Evolutionary conservation across 768 basidiomycete species (phyloP), one percentile per base, ranked within the genome.

Genomic region (Russula sp.): DNA sequence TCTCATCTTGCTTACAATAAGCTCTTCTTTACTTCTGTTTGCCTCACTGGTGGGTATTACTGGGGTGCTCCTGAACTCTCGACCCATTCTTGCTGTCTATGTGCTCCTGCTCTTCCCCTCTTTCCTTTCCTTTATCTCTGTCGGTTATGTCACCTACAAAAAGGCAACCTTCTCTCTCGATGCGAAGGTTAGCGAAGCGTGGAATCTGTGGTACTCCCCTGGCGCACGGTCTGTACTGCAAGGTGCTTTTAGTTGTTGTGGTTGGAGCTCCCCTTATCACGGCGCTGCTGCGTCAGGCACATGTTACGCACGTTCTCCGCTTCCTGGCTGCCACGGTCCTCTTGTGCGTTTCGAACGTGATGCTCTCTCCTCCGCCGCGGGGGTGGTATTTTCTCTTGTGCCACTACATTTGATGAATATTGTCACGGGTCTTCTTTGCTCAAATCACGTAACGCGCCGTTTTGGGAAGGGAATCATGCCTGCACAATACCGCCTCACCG

Each of bases 381-480:
- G 72, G 22, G 71, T 76, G 1, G 79, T 79, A 18, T 88, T 89
- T 70, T 72, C 77, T 10, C 68, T 85, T 56, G 81, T 83, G 11
- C 80, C 82, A 22, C 59, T 88, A 48, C 85, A 88, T 68, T 62
- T 88, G 49, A 46, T 79, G 55, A 85, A 85, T 69, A 82, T 88
- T 59, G 64, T 82, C 41, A 73, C 82, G 2, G 78, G 83, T 4
- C 68, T 88, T 45, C 70, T 88, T n/a, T 87, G 85, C 65, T 78
- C 85, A 41, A 89, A 87, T 70, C 86, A 88, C 63, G 79, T 88
- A 35, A 81, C 75, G 42, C 74, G 74, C 35, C 76, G 73, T 55
- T 88, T 88, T 69, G 86, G 87, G 48, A 84, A 82, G 69, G 84
- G 86, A 0, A 74, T 88, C 36, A 83, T 77, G 52, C 87, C 85